Evolutionary conservation across 768 basidiomycete species (phyloP).

Genomic region (Cystobasidium onofrii): DNA sequence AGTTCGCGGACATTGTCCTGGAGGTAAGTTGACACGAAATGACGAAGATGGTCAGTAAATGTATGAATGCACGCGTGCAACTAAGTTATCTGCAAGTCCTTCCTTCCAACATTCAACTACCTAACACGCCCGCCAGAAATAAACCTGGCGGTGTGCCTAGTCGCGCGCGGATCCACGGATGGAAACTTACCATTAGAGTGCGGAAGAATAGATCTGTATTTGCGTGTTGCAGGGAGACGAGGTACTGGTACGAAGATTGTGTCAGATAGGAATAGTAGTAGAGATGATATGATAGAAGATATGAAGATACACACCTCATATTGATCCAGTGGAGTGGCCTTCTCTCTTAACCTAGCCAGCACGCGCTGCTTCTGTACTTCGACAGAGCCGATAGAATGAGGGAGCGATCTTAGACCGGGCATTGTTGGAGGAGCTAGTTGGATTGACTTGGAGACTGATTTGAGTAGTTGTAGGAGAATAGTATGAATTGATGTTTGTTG

Average conservation of each 20-base stretch:
- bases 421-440: not conserved
- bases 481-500: too few relatives aligned
- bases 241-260: constrained; percentile 12
- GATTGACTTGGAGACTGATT: not conserved
- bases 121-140: too few relatives aligned
- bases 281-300: not conserved
- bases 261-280: too few relatives aligned
- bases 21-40: too few relatives aligned
- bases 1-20: constrained; percentile 50
- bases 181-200: constrained; percentile 23
- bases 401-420: constrained; percentile 18
- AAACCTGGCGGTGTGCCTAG: too few relatives aligned
- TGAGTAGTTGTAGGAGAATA: not conserved
- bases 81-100: too few relatives aligned
- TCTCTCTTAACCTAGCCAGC: constrained; percentile 34
- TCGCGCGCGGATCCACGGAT: not conserved
- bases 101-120: too few relatives aligned
- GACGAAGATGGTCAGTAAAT: too few relatives aligned
- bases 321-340: constrained; percentile 2
- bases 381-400: constrained; percentile 22
- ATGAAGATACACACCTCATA: constrained; percentile 11
- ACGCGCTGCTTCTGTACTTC: constrained; percentile 38
- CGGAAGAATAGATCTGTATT: constrained; percentile 20
- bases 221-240: constrained; percentile 15
- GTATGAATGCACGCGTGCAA: too few relatives aligned